Evolutionary conservation across 208 protist genomes (phyloP).

Genomic region (Acanthamoeba castellanii): DNA sequence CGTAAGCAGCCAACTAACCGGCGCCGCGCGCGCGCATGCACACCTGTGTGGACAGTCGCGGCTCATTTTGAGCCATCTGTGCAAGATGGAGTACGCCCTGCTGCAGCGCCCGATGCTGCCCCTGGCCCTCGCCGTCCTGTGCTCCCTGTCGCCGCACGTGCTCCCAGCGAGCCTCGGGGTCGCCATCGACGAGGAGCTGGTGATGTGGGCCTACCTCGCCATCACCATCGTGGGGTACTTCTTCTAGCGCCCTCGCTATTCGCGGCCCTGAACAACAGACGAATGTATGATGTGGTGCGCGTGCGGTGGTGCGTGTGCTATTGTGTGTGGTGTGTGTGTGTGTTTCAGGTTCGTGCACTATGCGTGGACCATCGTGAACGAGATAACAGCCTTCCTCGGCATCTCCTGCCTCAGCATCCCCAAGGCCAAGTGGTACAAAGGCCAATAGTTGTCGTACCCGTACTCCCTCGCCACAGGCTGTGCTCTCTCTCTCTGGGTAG

Average conservation of each 20-base stretch:
- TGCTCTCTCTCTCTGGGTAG: no score
- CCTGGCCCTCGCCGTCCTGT: background rate
- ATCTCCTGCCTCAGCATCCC: background rate
- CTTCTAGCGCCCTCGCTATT: background rate
- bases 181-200: background rate
- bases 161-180: background rate
- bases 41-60: background rate
- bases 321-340: background rate
- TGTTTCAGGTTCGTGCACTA: background rate
- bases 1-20: no score
- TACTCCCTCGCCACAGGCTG: no score
- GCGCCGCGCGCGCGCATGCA: no score
- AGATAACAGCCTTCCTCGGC: background rate
- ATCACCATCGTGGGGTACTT: background rate
- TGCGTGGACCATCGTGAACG: background rate
- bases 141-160: background rate
- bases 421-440: constrained; percentile 2
- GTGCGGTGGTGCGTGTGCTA: no score
- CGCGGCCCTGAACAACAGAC: no score
- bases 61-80: constrained; percentile 50
- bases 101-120: background rate
- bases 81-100: constrained; percentile 16
- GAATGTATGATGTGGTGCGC: no score
- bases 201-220: constrained; percentile 27
- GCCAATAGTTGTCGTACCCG: no score